A percentile compares a stretch with the other conserved stretches of the same genome.
phyloP scores from a whole-genome alignment of 1,139 yeast species.

The Sugiyamaella paludigena region DNA sequence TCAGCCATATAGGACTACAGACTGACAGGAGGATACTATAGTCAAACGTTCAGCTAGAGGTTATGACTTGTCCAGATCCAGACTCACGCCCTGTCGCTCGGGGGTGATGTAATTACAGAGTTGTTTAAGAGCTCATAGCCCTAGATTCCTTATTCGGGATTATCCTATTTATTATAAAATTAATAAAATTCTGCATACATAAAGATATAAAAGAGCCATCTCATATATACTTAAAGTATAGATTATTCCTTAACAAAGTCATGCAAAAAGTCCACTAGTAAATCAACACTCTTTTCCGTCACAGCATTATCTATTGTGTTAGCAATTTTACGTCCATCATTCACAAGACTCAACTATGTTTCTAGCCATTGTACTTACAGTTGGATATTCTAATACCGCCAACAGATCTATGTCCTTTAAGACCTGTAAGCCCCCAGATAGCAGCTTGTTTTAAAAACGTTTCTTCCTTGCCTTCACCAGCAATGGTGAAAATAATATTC shows the following conservation, averaged over 20 bases:
- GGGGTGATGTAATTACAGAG: no score
- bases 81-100: no score
- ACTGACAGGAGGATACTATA: no score
- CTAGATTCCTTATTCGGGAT: no score
- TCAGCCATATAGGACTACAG: no score
- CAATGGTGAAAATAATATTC: constrained; percentile 88
- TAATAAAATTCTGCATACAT: no score
- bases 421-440: constrained; percentile 59
- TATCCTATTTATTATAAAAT: no score
- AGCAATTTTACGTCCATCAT: not conserved
- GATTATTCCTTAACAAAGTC: constrained; percentile 48
- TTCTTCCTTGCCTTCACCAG: constrained; percentile 58
- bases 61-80: no score
- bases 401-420: constrained; percentile 95
- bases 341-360: no score
- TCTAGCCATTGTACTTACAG: constrained; percentile 21
- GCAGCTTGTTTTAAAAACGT: constrained; percentile 65
- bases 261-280: constrained; percentile 56
- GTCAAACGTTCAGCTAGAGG: no score
- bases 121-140: no score
- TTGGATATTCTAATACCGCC: constrained; percentile 96
- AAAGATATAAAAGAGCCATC: not conserved
- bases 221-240: not conserved
- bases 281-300: constrained; percentile 57
- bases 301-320: constrained; percentile 68